Conservation (phyloP, 2,329 filamentous ascomycete species). For the Trichoderma harzianum region DNA sequence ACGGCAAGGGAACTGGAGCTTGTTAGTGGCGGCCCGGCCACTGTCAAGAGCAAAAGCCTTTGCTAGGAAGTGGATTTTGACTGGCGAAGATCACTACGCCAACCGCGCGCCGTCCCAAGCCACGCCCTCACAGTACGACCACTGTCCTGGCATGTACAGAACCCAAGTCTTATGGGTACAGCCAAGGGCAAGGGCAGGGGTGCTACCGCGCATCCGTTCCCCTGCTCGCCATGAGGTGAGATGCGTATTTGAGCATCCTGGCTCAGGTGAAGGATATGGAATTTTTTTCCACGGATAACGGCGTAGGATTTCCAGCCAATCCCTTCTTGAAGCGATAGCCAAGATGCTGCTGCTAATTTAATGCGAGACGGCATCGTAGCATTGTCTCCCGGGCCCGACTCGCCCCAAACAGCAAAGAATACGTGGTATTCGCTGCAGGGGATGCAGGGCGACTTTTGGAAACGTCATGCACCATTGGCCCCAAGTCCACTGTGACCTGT, state of each 20-base stretch:
- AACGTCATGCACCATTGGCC: not conserved
- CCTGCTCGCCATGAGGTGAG: slow-evolving; percentile 12
- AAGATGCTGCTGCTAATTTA: not conserved
- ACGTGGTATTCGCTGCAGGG: slow-evolving; percentile 9
- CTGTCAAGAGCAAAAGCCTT: not conserved
- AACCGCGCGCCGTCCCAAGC: slow-evolving; percentile 7
- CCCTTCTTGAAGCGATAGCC: not conserved
- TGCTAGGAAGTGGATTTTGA: not conserved
- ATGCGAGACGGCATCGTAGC: slow-evolving; percentile 6
- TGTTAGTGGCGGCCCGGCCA: not conserved
- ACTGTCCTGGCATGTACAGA: slow-evolving; percentile 3
- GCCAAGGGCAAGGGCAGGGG: not conserved
- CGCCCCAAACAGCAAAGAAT: not conserved
- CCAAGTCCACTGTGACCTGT: not conserved
- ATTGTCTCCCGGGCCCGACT: not conserved
- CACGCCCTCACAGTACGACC: slow-evolving; percentile 8
- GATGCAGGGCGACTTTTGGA: not conserved
- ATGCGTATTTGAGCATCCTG: not conserved
- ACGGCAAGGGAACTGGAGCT: not conserved
- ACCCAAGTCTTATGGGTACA: not conserved
- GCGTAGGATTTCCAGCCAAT: not conserved
- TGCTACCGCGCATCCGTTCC: slow-evolving; percentile 1
- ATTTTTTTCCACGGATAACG: not conserved
- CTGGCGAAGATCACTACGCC: slow-evolving; percentile 14
- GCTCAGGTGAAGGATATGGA: not conserved